Evolutionary conservation across 108 stramenopile species (phyloP).

Genomic region (Skeletonema costatum): DNA sequence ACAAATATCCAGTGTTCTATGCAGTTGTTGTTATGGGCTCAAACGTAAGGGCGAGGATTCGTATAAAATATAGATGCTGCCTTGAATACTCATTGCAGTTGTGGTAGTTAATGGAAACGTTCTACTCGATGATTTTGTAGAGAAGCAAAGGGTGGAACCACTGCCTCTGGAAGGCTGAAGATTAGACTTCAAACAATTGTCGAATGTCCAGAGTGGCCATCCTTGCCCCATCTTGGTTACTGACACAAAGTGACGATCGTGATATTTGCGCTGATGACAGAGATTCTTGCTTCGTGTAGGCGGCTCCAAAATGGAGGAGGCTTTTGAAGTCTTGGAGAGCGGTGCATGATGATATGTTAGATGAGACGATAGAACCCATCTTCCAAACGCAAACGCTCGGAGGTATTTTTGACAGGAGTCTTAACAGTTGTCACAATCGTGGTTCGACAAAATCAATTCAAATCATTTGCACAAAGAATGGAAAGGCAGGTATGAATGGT

Average conservation of each 20-base stretch:
- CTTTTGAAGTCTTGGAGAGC: conserved; percentile 73
- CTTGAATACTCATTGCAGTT: conserved; percentile 67
- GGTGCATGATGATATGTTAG: conserved; percentile 86
- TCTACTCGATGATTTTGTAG: conserved; percentile 72
- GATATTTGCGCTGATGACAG: conserved; percentile 72
- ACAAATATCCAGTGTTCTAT: conserved; percentile 92
- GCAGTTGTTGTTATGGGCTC: too few relatives aligned
- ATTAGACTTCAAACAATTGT: conserved; percentile 48
- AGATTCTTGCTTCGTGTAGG: conserved; percentile 56
- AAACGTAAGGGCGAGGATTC: conserved; percentile 66
- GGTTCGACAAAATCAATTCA: conserved; percentile 92
- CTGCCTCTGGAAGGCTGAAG: conserved; percentile 57
- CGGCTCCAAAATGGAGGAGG: conserved; percentile 60
- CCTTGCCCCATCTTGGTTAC: conserved; percentile 58
- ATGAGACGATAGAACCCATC: conserved; percentile 62
- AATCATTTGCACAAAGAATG: conserved; percentile 79
- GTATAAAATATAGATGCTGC: conserved; percentile 83
- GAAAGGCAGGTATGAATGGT: conserved; percentile 80
- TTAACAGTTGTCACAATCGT: conserved; percentile 70
- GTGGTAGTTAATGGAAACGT: conserved; percentile 75
- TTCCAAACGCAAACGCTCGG: conserved; percentile 58
- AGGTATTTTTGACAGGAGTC: conserved; percentile 62
- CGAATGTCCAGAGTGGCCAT: conserved; percentile 38
- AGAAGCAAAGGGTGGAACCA: conserved; percentile 43
- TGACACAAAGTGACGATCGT: conserved; percentile 72